These are phyloP conservation scores for Leccinum sublutescens DNA, from an alignment of 768 basidiomycete genomes.

Conservation along the genomic window DNA sequence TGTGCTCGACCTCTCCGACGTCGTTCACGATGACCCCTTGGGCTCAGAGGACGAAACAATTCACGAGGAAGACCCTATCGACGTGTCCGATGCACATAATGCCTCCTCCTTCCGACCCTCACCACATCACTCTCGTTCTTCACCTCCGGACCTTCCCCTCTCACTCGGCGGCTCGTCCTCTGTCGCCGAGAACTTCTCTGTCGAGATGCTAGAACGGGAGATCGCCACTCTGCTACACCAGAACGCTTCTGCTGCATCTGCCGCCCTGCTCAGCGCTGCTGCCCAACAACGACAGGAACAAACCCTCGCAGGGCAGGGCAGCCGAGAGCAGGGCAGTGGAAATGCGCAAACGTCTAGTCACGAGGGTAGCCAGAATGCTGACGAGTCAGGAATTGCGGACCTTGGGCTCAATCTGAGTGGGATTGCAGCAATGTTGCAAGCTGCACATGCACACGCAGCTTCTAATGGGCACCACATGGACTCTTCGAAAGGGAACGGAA, in stretches of 20 bases:
- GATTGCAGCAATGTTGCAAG: constrained; percentile 78
- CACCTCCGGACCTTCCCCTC: constrained; percentile 32
- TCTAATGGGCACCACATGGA: constrained; percentile 48
- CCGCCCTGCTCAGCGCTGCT: constrained; percentile 61
- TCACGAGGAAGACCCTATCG: constrained; percentile 28
- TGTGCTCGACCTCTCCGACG: constrained; percentile 75
- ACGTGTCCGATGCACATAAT: constrained; percentile 33
- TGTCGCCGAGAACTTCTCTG: constrained; percentile 52
- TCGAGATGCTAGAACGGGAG: constrained; percentile 76
- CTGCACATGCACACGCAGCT: constrained; percentile 62
- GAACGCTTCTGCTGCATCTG: constrained; percentile 68
- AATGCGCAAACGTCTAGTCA: constrained; percentile 13
- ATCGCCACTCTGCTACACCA: constrained; percentile 73
- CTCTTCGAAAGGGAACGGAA: constrained; percentile 46
- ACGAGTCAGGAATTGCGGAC: constrained; percentile 27
- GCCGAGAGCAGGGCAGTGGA: constrained; percentile 27
- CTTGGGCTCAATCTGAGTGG: constrained; percentile 59
- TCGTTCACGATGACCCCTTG: constrained; percentile 77
- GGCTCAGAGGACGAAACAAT: constrained; percentile 50
- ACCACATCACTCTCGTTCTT: constrained; percentile 15
- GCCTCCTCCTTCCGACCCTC: constrained; percentile 28
- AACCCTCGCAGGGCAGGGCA: constrained; percentile 37
- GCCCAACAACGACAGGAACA: constrained; percentile 63
- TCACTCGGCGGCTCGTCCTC: constrained; percentile 40
- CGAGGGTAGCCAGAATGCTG: constrained; percentile 14